A percentile compares a stretch with the other conserved stretches of the same genome.
Evolutionary conservation across 305 asterid genomes (phyloP).

Genomic region (Lippia alba): DNA sequence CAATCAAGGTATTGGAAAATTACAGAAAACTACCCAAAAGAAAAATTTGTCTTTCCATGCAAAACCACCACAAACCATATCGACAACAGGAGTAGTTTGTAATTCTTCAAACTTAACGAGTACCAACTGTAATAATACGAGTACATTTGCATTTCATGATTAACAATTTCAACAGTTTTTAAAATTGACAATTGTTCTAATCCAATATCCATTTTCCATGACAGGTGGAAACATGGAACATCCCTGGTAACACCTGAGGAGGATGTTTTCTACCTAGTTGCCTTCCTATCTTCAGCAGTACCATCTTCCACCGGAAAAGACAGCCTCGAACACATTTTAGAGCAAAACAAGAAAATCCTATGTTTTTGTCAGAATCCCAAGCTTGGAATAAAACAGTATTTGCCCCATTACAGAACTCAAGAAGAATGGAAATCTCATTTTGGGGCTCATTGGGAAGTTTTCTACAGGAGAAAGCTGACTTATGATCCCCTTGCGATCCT

Average conservation of each 20-base stretch:
- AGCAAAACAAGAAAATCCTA: slow-evolving; percentile 64
- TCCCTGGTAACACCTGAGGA: slow-evolving; percentile 81
- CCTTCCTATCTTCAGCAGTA: slow-evolving; percentile 75
- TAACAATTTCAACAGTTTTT: too few relatives aligned
- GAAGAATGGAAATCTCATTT: slow-evolving; percentile 93
- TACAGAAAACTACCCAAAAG: too few relatives aligned
- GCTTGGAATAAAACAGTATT: slow-evolving; percentile 81
- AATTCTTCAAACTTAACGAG: too few relatives aligned
- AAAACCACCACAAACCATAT: background rate
- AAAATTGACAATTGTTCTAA: background rate
- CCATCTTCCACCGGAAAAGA: slow-evolving; percentile 77
- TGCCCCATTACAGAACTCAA: slow-evolving; percentile 72
- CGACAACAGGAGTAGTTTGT: too few relatives aligned
- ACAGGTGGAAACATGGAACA: slow-evolving; percentile 81
- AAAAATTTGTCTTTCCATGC: too few relatives aligned
- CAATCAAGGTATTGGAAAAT: slow-evolving; percentile 62
- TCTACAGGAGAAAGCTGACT: slow-evolving; percentile 61
- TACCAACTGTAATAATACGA: too few relatives aligned
- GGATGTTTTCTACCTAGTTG: slow-evolving; percentile 78
- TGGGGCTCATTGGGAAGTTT: slow-evolving; percentile 77
- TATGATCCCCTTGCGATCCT: slow-evolving; percentile 90
- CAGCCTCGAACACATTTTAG: slow-evolving; percentile 63
- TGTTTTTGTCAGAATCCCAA: slow-evolving; percentile 51
- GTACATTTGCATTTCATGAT: too few relatives aligned
- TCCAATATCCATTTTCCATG: slow-evolving; percentile 27